These are phyloP conservation scores for Geotrichum candidum DNA, from an alignment of 1,139 yeast species.

Conservation along the genomic window DNA sequence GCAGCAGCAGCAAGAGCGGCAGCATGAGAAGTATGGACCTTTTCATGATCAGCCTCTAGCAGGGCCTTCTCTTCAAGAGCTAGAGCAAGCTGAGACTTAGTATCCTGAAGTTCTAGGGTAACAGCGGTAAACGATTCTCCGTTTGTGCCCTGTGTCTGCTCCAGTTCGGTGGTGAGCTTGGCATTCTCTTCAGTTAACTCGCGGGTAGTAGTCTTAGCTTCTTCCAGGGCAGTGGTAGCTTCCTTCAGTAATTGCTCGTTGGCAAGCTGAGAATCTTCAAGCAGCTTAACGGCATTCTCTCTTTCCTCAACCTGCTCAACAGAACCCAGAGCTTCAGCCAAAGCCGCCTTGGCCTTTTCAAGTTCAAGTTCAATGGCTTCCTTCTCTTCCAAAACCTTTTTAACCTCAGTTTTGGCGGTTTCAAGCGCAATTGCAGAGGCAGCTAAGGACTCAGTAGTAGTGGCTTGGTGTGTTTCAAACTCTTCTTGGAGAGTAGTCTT, in stretches of 20 bases:
- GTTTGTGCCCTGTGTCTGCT: neutral
- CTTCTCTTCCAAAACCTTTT: constrained; percentile 5
- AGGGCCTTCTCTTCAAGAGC: constrained; percentile 16
- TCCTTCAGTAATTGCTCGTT: constrained; percentile 4
- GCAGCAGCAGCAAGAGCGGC: constrained; percentile 6
- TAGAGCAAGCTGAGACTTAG: neutral
- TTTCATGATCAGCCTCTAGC: constrained; percentile 15
- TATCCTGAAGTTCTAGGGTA: constrained; percentile 3
- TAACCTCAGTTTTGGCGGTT: neutral
- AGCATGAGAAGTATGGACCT: constrained; percentile 5
- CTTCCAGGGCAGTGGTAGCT: constrained; percentile 5
- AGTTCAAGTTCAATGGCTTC: constrained; percentile 17
- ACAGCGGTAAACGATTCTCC: neutral
- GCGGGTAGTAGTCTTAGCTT: neutral
- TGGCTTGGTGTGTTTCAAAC: constrained; percentile 3
- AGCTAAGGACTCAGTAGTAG: constrained; percentile 3
- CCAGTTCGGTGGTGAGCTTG: neutral
- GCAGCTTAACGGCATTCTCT: neutral
- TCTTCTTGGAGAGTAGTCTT: constrained; percentile 12
- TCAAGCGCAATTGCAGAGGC: constrained; percentile 5
- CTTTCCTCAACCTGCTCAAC: neutral
- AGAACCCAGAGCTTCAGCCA: constrained; percentile 1
- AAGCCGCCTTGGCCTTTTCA: neutral
- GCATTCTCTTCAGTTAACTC: neutral
- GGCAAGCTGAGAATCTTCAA: constrained; percentile 6